Conservation (phyloP, 208 protist species). For the Tetramitus jugosus region DNA sequence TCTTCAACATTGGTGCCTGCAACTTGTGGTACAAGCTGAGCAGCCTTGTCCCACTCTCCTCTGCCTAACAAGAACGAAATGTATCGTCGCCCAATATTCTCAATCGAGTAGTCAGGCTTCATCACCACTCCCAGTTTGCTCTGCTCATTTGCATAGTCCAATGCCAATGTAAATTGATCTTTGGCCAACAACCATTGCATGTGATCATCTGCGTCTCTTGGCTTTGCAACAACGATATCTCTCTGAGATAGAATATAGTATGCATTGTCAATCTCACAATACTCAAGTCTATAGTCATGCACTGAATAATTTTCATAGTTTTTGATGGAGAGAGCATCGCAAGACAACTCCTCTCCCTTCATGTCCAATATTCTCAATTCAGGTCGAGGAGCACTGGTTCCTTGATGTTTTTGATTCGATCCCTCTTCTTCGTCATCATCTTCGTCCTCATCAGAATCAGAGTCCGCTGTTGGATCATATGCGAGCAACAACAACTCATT, state of each 20-base stretch:
- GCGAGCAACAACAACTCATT: conserved; percentile 52
- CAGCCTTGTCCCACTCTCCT: not conserved
- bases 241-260: conserved; percentile 58
- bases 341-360: conserved; percentile 51
- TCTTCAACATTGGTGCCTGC: not conserved
- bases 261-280: conserved; percentile 16
- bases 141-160: not conserved
- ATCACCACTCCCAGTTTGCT: not conserved
- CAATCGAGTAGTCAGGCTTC: too few relatives aligned
- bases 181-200: conserved; percentile 51
- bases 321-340: conserved; percentile 47
- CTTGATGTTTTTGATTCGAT: not conserved
- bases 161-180: conserved; percentile 37
- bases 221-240: conserved; percentile 58
- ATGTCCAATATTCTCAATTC: conserved; percentile 51
- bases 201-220: conserved; percentile 57
- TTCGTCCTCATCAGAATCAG: too few relatives aligned
- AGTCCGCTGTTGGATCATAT: too few relatives aligned
- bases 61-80: not conserved
- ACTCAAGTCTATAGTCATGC: conserved; percentile 3
- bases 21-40: not conserved
- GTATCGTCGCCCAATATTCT: not conserved
- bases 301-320: conserved; percentile 8
- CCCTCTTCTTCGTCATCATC: conserved; percentile 31
- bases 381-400: conserved; percentile 35